These are phyloP conservation scores for Suhomyces faveliae DNA, from an alignment of 805 yeast genomes.

Conservation along the genomic window DNA sequence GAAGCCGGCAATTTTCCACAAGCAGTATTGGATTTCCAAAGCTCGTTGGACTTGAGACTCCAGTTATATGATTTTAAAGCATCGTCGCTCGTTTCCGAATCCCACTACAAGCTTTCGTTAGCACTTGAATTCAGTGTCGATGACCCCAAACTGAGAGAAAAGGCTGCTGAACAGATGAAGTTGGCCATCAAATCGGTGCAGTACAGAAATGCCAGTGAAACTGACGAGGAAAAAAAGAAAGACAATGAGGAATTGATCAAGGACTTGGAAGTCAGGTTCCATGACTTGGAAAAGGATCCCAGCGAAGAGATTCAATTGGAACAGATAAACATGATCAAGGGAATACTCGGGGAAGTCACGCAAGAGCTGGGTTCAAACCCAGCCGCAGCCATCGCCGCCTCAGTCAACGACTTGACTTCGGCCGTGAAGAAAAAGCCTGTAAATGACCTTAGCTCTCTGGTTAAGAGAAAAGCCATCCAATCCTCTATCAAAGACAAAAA, in stretches of 20 bases:
- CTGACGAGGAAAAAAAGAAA: slow-evolving; percentile 40
- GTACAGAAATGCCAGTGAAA: slow-evolving; percentile 39
- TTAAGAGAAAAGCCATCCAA: slow-evolving; percentile 44
- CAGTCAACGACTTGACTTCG: slow-evolving; percentile 61
- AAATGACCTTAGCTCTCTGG: slow-evolving; percentile 33
- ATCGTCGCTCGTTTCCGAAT: slow-evolving; percentile 67
- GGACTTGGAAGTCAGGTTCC: slow-evolving; percentile 56
- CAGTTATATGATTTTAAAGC: slow-evolving; percentile 48
- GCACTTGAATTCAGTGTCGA: slow-evolving; percentile 73
- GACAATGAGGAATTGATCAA: slow-evolving; percentile 48
- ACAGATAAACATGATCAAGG: slow-evolving; percentile 53
- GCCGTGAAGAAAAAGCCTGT: slow-evolving; percentile 54
- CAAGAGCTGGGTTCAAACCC: slow-evolving; percentile 5
- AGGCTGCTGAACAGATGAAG: slow-evolving; percentile 55
- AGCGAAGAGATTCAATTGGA: slow-evolving; percentile 48
- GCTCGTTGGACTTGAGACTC: slow-evolving; percentile 54
- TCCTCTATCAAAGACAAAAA: slow-evolving; percentile 6
- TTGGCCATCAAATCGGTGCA: slow-evolving; percentile 48
- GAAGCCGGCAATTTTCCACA: slow-evolving; percentile 87
- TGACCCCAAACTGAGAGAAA: slow-evolving; percentile 42
- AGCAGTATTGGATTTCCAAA: slow-evolving; percentile 66
- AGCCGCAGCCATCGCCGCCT: slow-evolving; percentile 12
- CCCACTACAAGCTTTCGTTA: slow-evolving; percentile 75
- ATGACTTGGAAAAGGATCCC: slow-evolving; percentile 55
- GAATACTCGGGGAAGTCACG: slow-evolving; percentile 52